Base-by-base conservation (phyloP, 805 yeast species). In the Pachysolen tannophilus region DNA sequence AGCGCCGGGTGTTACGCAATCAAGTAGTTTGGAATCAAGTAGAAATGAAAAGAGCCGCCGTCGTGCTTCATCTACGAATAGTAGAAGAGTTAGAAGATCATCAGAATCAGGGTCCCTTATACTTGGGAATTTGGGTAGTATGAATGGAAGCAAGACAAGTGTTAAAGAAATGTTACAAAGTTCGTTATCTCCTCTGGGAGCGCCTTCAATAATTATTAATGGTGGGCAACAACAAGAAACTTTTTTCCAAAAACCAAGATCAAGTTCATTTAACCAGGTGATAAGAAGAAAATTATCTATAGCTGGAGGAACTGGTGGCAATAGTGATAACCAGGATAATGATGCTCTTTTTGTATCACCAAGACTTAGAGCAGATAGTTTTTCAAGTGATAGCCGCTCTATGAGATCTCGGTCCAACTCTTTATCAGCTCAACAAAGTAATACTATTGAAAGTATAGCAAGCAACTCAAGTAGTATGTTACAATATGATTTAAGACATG, bases 81-180 rank as follows among this genome's bases (percentile, higher is more conserved):
- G 24, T 7, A 11, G 19, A 16, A 8, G 21, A n/a, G 8, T 23
- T 14, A 23, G 26, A 7, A 11, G 26, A 23, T 11, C 26, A 23
- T 23, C 26, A 11, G 26, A 23, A 11, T 23, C 26, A 23, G 26
- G 13, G 13, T 23, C 26, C 13, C 13, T 23, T 11, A 11, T 23
- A 11, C 13, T 14, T 5, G 13, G 8, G 13, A 11, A 11, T 14
- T 11, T 11, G 13, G 26, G 13, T 23, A 23, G 13, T 14, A 23
- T 14, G 4, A 23, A 23, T 8, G 10, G 33, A 26, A 23, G 18
- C 18, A 15, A 33, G 15, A 10, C 31, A 3, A 31, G 33, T 26
- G 33, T 37, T 13, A 37, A 33, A 27, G 40, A 37, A 18, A 32
- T 37, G 34, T 15, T 37, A 8, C 40, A 32, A 20, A 28, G 16